Evolutionary conservation across 2,329 filamentous ascomycete species (phyloP), one percentile per base, ranked within the genome.

Genomic region (Curvularia lunata): DNA sequence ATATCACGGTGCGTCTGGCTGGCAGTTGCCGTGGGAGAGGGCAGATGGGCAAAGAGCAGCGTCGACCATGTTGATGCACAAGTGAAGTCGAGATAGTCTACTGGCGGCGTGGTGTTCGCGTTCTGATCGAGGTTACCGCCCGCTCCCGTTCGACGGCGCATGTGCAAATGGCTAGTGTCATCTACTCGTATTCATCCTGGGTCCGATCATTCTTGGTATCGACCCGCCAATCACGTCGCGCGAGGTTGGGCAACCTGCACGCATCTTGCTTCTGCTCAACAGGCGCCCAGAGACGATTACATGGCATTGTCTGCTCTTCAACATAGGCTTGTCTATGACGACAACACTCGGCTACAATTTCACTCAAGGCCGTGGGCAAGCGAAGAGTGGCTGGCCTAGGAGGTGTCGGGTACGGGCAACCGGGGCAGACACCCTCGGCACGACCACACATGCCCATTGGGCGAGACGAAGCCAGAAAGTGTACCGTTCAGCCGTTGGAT

Each of bases 71-170:
- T 28, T 6, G 25, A 12, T 45, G 25, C 37, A 38, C 23, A 48
- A 8, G 38, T 54, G 19, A 30, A 48, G 40, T 54, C 13, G 25
- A 41, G 23, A 58, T 58, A 52, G 52, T 52, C 49, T 56, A 61
- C 47, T 56, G 48, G 59, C 54, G 34, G 45, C 43, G 51, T 59
- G 50, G 48, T 65, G 59, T 55, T 60, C 62, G 52, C 59, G 56
- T 49, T 61, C 59, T 62, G 64, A 68, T 66, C 59, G 61, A 68
- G 59, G 64, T 58, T 66, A 54, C 56, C 59, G 68, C 70, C 70
- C 69, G 71, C 62, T 69, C 70, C 72, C 70, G 66, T 61, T 68
- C 60, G 64, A 71, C 64, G 69, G 66, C 67, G 66, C 59, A 61
- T 56, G 55, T 59, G 53, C 59, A 65, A 65, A 65, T 58, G 43